Evolutionary conservation across 163 green algal species (phyloP), one percentile per base, ranked within the genome.

Genomic region (Smithsoniella earleae): DNA sequence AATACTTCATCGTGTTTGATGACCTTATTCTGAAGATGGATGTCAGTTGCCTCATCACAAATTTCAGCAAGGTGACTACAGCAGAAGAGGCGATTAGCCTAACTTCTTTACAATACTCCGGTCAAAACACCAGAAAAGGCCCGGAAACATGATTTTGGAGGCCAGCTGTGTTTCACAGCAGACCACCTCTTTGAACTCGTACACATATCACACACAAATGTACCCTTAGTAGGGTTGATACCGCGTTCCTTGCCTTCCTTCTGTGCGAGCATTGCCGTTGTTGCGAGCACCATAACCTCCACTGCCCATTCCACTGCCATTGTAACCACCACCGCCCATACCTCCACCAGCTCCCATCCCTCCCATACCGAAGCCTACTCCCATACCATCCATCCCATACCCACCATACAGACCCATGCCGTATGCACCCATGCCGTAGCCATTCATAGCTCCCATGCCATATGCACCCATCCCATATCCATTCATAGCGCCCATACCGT

Each of bases 401-500:
- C 52, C 37, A 58, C 66, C 76, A 49, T 52, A 63, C 69, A 75
- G 46, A 33, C 62, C 73, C 54, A 75, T 80, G 76, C 75, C 79
- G 28, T 18, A 52, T 27, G 55, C 52, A 20, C 45, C 69, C 28
- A 66, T 73, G 25, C 76, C 55, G 34, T 31, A 31, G 72, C 77
- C 65, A 25, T n/a, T n/a, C n/a, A n/a, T n/a, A n/a, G n/a, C n/a
- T n/a, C 74, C 18, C 76, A 80, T 78, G 28, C 66, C 31, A 66
- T 80, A 73, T 5, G 73, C 75, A 20, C 66, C 75, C 37, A 62
- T 66, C 49, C 73, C 76, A 38, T 54, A 36, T 16, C 75, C 52
- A 40, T 54, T 72, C 73, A 79, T 83, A 52, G 73, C 77, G 46
- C 79, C 73, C 65, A 79, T 82, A 62, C 77, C 66, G 36, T 82